Evolutionary conservation across 2,329 filamentous ascomycete genomes (phyloP).

Genomic region (Lachnellula hyalina): DNA sequence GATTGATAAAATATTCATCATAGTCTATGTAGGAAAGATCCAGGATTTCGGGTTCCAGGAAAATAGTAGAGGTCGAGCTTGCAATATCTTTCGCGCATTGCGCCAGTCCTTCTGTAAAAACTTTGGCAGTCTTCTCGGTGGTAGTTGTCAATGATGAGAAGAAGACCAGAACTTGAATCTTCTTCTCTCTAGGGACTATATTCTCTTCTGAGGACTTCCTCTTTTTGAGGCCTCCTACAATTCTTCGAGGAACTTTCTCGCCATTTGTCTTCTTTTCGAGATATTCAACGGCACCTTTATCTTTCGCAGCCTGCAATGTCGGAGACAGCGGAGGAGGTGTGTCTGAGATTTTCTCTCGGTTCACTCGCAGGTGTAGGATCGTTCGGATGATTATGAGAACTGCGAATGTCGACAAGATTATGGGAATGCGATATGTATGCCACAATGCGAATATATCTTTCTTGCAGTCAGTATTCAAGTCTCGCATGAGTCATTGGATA

Average conservation of each 20-base stretch:
- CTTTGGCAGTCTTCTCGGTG: slow-evolving; percentile 67
- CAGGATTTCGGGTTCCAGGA: slow-evolving; percentile 57
- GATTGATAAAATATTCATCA: slow-evolving; percentile 83
- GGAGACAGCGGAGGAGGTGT: slow-evolving; percentile 26
- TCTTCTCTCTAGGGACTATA: slow-evolving; percentile 31
- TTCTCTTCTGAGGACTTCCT: slow-evolving; percentile 25
- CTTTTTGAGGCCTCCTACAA: slow-evolving; percentile 31
- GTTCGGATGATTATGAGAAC: slow-evolving; percentile 33
- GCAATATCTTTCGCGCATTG: slow-evolving; percentile 33
- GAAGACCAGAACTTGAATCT: slow-evolving; percentile 73
- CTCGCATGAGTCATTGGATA: not conserved
- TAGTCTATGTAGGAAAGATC: slow-evolving; percentile 85
- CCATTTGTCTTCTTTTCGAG: slow-evolving; percentile 19
- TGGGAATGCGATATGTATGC: slow-evolving; percentile 42
- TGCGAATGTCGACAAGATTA: slow-evolving; percentile 37
- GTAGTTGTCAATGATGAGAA: slow-evolving; percentile 84
- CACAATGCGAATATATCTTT: slow-evolving; percentile 33
- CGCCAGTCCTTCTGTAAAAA: slow-evolving; percentile 54
- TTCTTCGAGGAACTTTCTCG: slow-evolving; percentile 34
- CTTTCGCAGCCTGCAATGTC: slow-evolving; percentile 16
- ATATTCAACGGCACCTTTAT: slow-evolving; percentile 13
- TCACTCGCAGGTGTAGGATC: slow-evolving; percentile 29
- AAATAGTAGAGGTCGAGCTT: slow-evolving; percentile 30
- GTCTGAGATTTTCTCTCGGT: slow-evolving; percentile 28
- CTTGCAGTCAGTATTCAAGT: slow-evolving; percentile 1